A percentile compares a stretch with the other conserved stretches of the same genome.
Conservation (phyloP, 352 stramenopile genomes). For the Phytophthora colocasiae region DNA sequence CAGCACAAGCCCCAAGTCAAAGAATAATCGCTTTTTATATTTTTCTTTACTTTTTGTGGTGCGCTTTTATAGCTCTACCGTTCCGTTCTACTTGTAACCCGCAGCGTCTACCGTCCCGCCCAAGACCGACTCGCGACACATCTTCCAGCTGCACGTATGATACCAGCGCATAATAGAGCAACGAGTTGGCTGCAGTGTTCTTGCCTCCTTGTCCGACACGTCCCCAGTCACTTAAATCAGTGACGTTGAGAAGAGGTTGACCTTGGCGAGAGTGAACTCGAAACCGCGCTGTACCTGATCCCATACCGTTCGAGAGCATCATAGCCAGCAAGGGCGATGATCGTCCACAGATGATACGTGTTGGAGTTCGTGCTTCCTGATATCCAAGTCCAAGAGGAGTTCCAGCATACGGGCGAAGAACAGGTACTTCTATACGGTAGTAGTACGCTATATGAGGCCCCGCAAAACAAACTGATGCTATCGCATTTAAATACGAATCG, state of each 20-base stretch:
- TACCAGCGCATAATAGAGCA: constrained; percentile 40
- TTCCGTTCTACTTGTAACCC: no score
- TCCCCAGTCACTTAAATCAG: constrained; percentile 35
- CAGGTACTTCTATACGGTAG: no score
- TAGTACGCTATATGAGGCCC: no score
- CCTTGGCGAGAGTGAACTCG: constrained; percentile 33
- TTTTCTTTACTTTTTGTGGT: no score
- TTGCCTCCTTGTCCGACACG: constrained; percentile 41
- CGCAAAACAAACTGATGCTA: no score
- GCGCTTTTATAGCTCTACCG: no score
- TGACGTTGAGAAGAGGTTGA: constrained; percentile 40
- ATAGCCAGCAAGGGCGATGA: constrained; percentile 44
- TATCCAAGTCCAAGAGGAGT: constrained; percentile 32
- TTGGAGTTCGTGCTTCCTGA: constrained; percentile 32
- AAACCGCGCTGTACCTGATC: constrained; percentile 30
- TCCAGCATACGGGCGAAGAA: constrained; percentile 36
- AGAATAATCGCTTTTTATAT: no score
- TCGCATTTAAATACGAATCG: no score
- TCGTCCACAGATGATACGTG: constrained; percentile 52
- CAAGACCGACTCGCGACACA: no score
- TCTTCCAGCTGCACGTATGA: constrained; percentile 9
- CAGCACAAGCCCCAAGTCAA: no score
- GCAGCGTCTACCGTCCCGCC: no score
- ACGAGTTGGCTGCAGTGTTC: constrained; percentile 40
- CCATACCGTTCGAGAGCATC: constrained; percentile 31